Percentiles rank a stretch among this genome's conserved stretches.
Conservation (phyloP, 2,329 filamentous ascomycete genomes). For the Colletotrichum falcatum region DNA sequence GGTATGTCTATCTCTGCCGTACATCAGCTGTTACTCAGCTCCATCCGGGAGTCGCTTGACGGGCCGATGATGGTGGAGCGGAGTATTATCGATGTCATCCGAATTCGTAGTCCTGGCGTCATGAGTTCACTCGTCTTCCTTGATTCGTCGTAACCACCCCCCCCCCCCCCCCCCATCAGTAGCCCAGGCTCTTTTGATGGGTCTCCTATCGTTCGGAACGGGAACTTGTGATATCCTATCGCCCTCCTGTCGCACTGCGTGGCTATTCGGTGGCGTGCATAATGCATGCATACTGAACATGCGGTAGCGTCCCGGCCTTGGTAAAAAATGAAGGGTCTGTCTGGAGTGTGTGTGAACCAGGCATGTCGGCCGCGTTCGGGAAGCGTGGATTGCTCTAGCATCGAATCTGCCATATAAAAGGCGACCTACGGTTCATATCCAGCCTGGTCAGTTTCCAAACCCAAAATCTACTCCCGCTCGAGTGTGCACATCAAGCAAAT, state of each 20-base stretch:
- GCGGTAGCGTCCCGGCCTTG: background rate
- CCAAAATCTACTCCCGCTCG: background rate
- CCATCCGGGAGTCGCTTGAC: background rate
- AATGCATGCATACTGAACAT: too few species aligned
- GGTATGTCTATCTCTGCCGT: too few species aligned
- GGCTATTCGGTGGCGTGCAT: background rate
- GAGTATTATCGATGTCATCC: constrained; percentile 27
- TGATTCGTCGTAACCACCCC: background rate
- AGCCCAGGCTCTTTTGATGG: too few species aligned
- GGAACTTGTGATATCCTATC: background rate
- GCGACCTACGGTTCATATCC: background rate
- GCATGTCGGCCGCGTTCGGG: background rate
- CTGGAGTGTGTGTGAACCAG: background rate
- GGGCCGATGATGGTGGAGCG: background rate
- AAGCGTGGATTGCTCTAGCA: background rate
- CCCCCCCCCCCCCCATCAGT: too few species aligned
- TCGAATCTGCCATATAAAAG: background rate
- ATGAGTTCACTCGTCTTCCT: background rate
- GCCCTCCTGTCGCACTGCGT: background rate
- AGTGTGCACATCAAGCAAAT: too few species aligned
- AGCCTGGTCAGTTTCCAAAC: background rate
- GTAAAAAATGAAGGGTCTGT: constrained; percentile 3
- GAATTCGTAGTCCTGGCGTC: background rate
- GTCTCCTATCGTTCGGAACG: background rate
- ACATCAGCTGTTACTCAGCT: background rate